phyloP scores from a whole-genome alignment of 345 rosid genomes.

The Citrus reticulata region DNA sequence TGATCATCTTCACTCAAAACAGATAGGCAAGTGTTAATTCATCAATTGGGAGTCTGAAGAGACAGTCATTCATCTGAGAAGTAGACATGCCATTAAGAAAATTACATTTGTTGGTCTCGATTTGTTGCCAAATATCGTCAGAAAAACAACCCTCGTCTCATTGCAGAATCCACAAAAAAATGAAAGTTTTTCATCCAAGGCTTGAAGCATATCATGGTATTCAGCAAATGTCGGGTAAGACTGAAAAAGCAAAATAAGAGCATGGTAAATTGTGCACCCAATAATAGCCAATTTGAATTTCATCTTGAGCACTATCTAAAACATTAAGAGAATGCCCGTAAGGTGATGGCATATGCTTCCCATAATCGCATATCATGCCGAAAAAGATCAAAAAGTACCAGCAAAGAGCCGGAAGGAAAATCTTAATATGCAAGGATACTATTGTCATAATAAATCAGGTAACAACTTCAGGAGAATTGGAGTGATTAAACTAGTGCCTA shows the following conservation, averaged over 20 bases:
- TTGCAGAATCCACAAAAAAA: slow-evolving; percentile 23
- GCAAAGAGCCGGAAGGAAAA: slow-evolving; percentile 10
- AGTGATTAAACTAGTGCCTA: not conserved
- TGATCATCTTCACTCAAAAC: not conserved
- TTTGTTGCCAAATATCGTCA: not conserved
- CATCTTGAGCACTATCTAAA: not conserved
- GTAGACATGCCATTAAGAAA: not conserved
- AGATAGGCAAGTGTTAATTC: not conserved
- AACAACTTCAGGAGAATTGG: not conserved
- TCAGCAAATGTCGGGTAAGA: slow-evolving; percentile 55
- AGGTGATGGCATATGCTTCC: slow-evolving; percentile 76
- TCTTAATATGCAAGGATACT: not conserved
- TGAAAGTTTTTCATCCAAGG: slow-evolving; percentile 57
- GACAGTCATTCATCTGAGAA: not conserved
- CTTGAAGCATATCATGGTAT: slow-evolving; percentile 68
- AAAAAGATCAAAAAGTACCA: slow-evolving; percentile 91
- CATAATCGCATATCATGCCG: slow-evolving; percentile 68
- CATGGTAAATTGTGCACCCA: not conserved
- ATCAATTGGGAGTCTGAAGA: not conserved
- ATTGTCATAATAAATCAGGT: not conserved
- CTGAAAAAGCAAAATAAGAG: slow-evolving; percentile 27
- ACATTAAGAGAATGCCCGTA: slow-evolving; percentile 41
- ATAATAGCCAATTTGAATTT: not conserved
- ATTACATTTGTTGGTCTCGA: slow-evolving; percentile 2
- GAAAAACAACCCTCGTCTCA: slow-evolving; percentile 13